Evolutionary conservation across 768 basidiomycete species (phyloP), one percentile per base, ranked within the genome.

Genomic region (Scleroderma citrinum): DNA sequence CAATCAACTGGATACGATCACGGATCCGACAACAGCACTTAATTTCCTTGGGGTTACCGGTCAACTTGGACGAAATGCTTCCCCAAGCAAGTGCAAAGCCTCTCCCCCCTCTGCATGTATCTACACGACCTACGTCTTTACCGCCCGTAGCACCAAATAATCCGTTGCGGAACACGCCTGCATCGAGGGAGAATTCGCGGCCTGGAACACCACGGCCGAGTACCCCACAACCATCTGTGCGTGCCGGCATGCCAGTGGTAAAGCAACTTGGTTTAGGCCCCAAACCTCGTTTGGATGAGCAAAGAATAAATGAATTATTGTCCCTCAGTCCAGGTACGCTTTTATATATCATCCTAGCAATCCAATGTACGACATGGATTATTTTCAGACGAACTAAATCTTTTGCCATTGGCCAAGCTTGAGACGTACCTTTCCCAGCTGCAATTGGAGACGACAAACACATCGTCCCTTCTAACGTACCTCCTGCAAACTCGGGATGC

Each of bases 1-100:
- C 89, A n/a, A 83, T 92, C 46, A 94, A 90, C 58, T 97, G 94
- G 94, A 93, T 83, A 44, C 84, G 92, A 41, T 95, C 92, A 49
- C 81, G 88, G 38, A 92, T 92, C 62, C 81, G 94, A 48, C 74
- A 92, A 42, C 91, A 92, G 61, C 91, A 96, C 59, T 74, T 97
- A 42, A 95, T 95, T 52, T 70, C 90, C 12, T 80, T 97, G 21
- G 94, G 94, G 20, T 85, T 97, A 40, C 94, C 94, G 3, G 89
- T 97, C 46, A 97, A 97, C 61, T 74, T 97, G 6, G 94, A 97
- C 62, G 94, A 97, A 70, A 83, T 95, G 7, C 71, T 90, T 44
- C 87, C 88, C 2, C 80, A 77, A 41, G 72, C 77, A 7, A 78
- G 72, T 51, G 76, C 77, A 38, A 85, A 81, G 58, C 71, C 78